These are phyloP conservation scores for Lentinus brumalis DNA, from an alignment of 768 basidiomycete genomes.

Conservation along the genomic window DNA sequence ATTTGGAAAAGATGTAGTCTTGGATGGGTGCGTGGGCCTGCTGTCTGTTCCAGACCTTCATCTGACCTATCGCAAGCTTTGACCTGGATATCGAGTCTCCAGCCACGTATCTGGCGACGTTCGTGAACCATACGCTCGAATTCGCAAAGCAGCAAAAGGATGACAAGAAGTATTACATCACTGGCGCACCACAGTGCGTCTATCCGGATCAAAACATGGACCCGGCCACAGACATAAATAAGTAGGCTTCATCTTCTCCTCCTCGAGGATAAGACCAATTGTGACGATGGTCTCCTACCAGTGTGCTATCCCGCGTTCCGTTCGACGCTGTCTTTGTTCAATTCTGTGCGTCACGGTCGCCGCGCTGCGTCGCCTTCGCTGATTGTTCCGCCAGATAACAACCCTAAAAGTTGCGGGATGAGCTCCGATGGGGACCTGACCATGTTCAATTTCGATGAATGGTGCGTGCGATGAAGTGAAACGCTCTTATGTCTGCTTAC, in stretches of 20 bases:
- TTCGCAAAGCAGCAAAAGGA: conserved; percentile 48
- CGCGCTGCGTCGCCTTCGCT: no score
- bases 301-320: conserved; percentile 55
- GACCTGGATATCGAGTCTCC: conserved; percentile 68
- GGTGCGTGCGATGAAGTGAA: no score
- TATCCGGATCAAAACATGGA: conserved; percentile 65
- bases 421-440: no score
- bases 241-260: not conserved
- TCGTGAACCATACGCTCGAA: conserved; percentile 38
- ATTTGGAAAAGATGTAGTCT: conserved; percentile 61
- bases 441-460: no score
- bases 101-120: conserved; percentile 8
- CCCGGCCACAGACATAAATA: no score
- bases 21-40: conserved; percentile 60
- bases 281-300: conserved; percentile 3
- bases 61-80: conserved; percentile 31
- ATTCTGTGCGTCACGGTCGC: conserved; percentile 38
- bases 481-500: no score
- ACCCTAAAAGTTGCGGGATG: no score
- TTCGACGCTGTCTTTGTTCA: conserved; percentile 80
- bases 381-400: no score
- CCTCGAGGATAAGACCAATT: not conserved
- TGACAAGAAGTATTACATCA: conserved; percentile 62
- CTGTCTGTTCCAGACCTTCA: not conserved
- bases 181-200: conserved; percentile 67